phyloP scores from a whole-genome alignment of 495 filamentous ascomycete species.

The Penicillium desertorum region DNA sequence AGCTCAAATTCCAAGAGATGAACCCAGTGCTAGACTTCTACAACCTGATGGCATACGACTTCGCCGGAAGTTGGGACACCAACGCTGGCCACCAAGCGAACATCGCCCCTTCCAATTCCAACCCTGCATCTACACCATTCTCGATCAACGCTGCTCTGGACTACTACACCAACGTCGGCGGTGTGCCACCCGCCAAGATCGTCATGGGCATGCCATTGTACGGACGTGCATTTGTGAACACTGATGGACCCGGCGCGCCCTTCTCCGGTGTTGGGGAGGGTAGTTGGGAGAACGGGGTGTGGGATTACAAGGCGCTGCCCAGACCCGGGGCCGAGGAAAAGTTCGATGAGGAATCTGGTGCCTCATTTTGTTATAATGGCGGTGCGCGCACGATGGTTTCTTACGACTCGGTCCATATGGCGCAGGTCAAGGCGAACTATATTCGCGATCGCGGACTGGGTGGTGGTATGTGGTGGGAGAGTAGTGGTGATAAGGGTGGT shows the following conservation, averaged over 20 bases:
- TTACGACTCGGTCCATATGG: slow-evolving; percentile 69
- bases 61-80: slow-evolving; percentile 72
- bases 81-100: slow-evolving; percentile 81
- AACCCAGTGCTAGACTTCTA: slow-evolving; percentile 77
- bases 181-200: slow-evolving; percentile 68
- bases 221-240: slow-evolving; percentile 76
- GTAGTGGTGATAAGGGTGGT: slow-evolving; percentile 67
- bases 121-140: slow-evolving; percentile 59
- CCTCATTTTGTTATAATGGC: slow-evolving; percentile 73
- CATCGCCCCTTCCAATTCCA: slow-evolving; percentile 55
- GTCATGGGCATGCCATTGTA: slow-evolving; percentile 87
- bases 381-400: slow-evolving; percentile 62
- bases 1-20: slow-evolving; percentile 67
- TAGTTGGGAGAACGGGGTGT: slow-evolving; percentile 76
- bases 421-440: slow-evolving; percentile 63
- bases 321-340: slow-evolving; percentile 42
- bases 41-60: slow-evolving; percentile 81
- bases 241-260: slow-evolving; percentile 66
- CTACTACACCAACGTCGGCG: slow-evolving; percentile 60
- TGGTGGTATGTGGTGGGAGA: slow-evolving; percentile 95
- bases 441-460: slow-evolving; percentile 64
- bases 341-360: slow-evolving; percentile 42
- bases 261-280: slow-evolving; percentile 68
- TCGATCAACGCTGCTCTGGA: slow-evolving; percentile 45
- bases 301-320: slow-evolving; percentile 72